These are phyloP conservation scores for Suillus decipiens DNA, from an alignment of 768 basidiomycete species.

Conservation along the genomic window DNA sequence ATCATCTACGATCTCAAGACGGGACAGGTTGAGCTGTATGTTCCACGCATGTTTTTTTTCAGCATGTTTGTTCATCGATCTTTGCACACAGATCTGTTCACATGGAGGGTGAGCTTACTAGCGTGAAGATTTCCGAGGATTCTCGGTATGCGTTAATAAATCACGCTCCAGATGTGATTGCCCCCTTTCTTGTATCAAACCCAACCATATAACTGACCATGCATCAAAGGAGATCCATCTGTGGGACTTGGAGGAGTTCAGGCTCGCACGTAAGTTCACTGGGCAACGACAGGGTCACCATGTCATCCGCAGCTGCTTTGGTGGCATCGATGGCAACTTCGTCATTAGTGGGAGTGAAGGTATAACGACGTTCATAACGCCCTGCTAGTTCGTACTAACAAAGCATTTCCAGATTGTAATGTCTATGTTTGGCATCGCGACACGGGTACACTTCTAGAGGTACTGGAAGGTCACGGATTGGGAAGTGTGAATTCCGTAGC, in stretches of 20 bases:
- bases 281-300: constrained; percentile 85
- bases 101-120: constrained; percentile 81
- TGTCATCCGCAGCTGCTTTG: constrained; percentile 93
- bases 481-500: constrained; percentile 95
- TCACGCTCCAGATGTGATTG: constrained; percentile 80
- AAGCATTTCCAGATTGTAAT: constrained; percentile 66
- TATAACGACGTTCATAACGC: constrained; percentile 32
- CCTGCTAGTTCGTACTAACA: constrained; percentile 9
- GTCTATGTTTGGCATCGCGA: constrained; percentile 97
- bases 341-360: constrained; percentile 96
- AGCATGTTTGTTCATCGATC: constrained; percentile 13
- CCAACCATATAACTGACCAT: constrained; percentile 12
- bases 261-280: constrained; percentile 75
- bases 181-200: constrained; percentile 1
- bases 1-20: constrained; percentile 76
- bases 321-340: constrained; percentile 85
- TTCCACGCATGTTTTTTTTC: constrained; percentile 17
- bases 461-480: constrained; percentile 82
- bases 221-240: constrained; percentile 78
- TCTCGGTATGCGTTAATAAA: constrained; percentile 87
- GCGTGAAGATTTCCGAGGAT: constrained; percentile 83
- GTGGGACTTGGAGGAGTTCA: constrained; percentile 75
- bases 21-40: constrained; percentile 70
- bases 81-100: constrained; percentile 53
- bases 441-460: constrained; percentile 79